Percentiles rank a stretch among this genome's conserved stretches.
Evolutionary conservation across 441 rosid genomes (phyloP).

Genomic region (Bruguiera hainesii): DNA sequence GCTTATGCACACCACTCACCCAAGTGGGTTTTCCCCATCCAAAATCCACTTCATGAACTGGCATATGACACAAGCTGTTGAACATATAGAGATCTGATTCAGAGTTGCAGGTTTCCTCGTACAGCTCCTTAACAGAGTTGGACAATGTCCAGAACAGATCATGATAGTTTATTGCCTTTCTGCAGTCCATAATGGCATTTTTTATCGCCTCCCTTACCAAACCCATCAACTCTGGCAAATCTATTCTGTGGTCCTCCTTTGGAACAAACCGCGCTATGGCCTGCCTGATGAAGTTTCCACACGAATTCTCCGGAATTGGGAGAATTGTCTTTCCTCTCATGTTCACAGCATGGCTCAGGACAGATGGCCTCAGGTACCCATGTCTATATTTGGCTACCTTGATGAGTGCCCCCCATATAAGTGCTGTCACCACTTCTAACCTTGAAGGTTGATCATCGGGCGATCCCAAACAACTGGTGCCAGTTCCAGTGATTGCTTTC

Average conservation of each 20-base stretch:
- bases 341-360: constrained; percentile 16
- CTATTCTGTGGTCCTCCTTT: not conserved
- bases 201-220: constrained; percentile 2
- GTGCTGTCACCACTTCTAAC: constrained; percentile 23
- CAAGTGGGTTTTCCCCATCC: constrained; percentile 33
- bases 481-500: not conserved
- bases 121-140: not conserved
- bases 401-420: constrained; percentile 22
- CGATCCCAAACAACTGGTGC: not conserved
- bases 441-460: constrained; percentile 7
- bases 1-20: constrained; percentile 2
- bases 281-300: constrained; percentile 25
- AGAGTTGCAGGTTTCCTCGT: not conserved
- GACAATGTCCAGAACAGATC: constrained; percentile 10
- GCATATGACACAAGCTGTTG: constrained; percentile 26
- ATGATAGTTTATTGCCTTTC: constrained; percentile 1
- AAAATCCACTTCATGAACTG: constrained; percentile 21
- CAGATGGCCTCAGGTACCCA: constrained; percentile 19
- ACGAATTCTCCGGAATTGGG: constrained; percentile 13
- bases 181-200: not conserved
- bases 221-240: constrained; percentile 8
- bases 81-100: constrained; percentile 13
- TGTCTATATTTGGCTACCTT: not conserved
- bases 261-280: not conserved
- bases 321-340: constrained; percentile 18